phyloP scores from a whole-genome alignment of 768 basidiomycete genomes.

The Termitomyces sp. region DNA sequence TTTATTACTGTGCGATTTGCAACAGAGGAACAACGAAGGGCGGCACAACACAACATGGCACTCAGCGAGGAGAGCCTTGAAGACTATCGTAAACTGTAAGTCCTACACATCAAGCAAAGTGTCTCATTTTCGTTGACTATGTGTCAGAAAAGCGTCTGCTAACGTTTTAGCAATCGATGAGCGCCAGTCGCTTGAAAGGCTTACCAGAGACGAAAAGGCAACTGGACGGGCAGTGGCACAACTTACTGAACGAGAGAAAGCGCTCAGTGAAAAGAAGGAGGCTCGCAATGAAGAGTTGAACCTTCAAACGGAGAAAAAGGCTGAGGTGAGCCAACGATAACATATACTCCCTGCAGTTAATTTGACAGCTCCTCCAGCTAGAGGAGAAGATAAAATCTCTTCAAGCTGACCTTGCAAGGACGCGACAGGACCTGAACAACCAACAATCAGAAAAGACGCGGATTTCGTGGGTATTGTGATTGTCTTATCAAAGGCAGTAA shows the following conservation, averaged over 20 bases:
- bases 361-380: constrained; percentile 32
- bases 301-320: constrained; percentile 43
- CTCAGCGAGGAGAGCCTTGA: constrained; percentile 81
- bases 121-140: background rate
- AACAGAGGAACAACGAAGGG: constrained; percentile 68
- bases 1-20: background rate
- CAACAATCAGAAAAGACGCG: constrained; percentile 78
- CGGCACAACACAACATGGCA: constrained; percentile 69
- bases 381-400: constrained; percentile 55
- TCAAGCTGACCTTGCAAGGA: constrained; percentile 55
- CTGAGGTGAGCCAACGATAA: constrained; percentile 41
- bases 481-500: background rate
- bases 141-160: constrained; percentile 68
- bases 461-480: constrained; percentile 53
- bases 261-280: constrained; percentile 51
- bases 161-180: constrained; percentile 80
- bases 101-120: constrained; percentile 1
- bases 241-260: constrained; percentile 64
- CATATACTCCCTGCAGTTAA: background rate
- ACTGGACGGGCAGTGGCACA: constrained; percentile 56
- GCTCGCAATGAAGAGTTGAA: constrained; percentile 52
- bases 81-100: constrained; percentile 81
- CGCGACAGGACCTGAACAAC: constrained; percentile 78
- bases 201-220: constrained; percentile 81
- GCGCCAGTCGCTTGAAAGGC: constrained; percentile 77